These are phyloP conservation scores for Prunus kanzakura DNA, from an alignment of 306 rosid species.

Conservation along the genomic window DNA sequence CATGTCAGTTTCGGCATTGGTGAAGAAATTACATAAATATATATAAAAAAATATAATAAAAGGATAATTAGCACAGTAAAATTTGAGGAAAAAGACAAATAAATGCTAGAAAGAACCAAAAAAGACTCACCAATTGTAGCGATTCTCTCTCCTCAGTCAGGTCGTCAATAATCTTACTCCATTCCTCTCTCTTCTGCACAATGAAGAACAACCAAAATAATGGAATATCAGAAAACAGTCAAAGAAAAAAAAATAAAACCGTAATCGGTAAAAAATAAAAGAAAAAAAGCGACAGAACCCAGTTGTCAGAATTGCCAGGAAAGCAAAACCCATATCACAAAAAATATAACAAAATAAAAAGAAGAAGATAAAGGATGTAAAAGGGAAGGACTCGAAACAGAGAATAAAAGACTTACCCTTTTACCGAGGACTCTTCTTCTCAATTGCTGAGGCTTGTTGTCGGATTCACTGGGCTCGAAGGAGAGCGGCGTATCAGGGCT, in stretches of 20 bases:
- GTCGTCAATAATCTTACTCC: slow-evolving; percentile 23
- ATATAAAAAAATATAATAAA: not conserved
- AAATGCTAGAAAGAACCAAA: not conserved
- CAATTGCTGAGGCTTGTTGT: slow-evolving; percentile 30
- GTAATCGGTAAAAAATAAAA: not conserved
- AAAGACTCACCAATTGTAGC: slow-evolving; percentile 36
- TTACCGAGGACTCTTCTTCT: slow-evolving; percentile 24
- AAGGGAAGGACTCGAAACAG: not conserved
- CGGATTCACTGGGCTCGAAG: slow-evolving; percentile 52
- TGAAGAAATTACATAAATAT: slow-evolving; percentile 3
- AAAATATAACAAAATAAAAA: not conserved
- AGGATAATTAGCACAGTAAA: not conserved
- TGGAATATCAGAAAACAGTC: not conserved
- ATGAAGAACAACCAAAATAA: not conserved
- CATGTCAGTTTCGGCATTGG: not conserved
- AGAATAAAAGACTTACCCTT: slow-evolving; percentile 35
- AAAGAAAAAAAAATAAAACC: not conserved
- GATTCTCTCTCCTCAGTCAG: slow-evolving; percentile 19
- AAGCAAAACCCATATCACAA: not conserved
- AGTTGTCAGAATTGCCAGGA: not conserved
- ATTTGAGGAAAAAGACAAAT: slow-evolving; percentile 4
- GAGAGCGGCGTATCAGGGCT: slow-evolving; percentile 57
- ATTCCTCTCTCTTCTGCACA: slow-evolving; percentile 42
- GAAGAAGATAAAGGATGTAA: not conserved
- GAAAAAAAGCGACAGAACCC: not conserved